phyloP scores from a whole-genome alignment of 106 monocot species.

The Chionographis japonica region DNA sequence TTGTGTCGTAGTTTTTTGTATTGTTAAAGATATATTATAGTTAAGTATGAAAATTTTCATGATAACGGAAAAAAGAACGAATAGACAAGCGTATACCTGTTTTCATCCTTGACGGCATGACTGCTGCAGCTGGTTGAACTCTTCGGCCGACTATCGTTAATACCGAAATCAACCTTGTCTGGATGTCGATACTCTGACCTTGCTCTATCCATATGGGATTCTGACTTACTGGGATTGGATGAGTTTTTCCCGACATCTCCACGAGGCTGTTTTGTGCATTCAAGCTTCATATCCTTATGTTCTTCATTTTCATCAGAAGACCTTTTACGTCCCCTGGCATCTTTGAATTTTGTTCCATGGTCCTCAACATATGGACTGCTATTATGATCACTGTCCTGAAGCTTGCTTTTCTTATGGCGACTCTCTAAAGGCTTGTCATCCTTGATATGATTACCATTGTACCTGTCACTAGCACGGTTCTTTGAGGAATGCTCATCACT shows the following conservation, averaged over 20 bases:
- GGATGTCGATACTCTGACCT: conserved; percentile 16
- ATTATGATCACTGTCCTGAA: conserved; percentile 47
- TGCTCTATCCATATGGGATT: conserved; percentile 19
- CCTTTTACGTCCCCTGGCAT: conserved; percentile 46
- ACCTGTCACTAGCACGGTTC: conserved; percentile 33
- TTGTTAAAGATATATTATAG: neutral
- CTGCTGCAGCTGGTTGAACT: conserved; percentile 37
- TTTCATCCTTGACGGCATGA: conserved; percentile 44
- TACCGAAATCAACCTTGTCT: conserved; percentile 39
- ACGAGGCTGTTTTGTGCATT: conserved; percentile 26
- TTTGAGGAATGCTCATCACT: conserved; percentile 36
- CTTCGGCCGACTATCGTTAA: conserved; percentile 23
- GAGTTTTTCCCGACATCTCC: conserved; percentile 31
- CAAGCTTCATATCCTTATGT: conserved; percentile 34
- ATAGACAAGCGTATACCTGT: conserved; percentile 21
- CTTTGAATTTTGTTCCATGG: conserved; percentile 26
- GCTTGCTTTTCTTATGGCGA: conserved; percentile 47
- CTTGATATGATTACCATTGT: conserved; percentile 36
- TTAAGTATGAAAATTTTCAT: neutral
- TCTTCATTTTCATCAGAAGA: conserved; percentile 63
- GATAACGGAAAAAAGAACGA: neutral
- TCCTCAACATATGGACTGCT: conserved; percentile 38
- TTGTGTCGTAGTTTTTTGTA: neutral
- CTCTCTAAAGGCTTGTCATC: conserved; percentile 40
- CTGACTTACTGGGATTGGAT: conserved; percentile 6